phyloP scores from a whole-genome alignment of 495 filamentous ascomycete species.

The Neurospora tetraspora region DNA sequence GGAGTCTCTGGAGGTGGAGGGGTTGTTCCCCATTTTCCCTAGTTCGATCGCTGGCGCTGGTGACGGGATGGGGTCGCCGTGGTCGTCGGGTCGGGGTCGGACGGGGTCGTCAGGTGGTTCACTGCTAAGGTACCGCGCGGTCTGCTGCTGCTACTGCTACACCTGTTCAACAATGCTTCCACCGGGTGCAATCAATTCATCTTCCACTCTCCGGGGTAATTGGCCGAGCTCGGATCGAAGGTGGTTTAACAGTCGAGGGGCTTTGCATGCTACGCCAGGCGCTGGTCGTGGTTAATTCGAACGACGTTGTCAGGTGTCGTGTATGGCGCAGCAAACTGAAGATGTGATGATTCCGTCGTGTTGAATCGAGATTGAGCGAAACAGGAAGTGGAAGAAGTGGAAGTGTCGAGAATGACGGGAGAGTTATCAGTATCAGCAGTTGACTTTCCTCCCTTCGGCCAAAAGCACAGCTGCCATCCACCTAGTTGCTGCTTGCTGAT shows the following conservation, averaged over 20 bases:
- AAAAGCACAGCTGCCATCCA: not conserved
- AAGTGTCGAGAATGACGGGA: not conserved
- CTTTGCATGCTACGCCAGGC: not conserved
- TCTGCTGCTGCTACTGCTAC: not conserved
- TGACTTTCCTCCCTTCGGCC: not conserved
- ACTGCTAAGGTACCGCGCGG: not conserved
- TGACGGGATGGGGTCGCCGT: not conserved
- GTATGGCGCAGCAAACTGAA: too few species aligned
- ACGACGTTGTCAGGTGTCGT: not conserved
- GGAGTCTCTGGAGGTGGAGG: constrained; percentile 19
- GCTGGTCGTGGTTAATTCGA: not conserved
- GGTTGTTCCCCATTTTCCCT: constrained; percentile 28
- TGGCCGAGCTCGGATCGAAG: not conserved
- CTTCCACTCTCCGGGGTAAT: not conserved
- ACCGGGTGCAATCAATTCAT: not conserved
- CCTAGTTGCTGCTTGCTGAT: not conserved
- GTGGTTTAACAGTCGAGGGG: not conserved
- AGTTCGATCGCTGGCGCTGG: not conserved
- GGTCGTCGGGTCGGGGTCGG: not conserved
- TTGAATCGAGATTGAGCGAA: not conserved
- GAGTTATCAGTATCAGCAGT: not conserved
- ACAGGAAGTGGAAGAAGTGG: not conserved
- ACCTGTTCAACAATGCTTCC: not conserved
- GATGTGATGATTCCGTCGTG: not conserved
- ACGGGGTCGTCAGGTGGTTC: not conserved